Conservation (phyloP, 139 green algal genomes). For the Coelastrella sp. region DNA sequence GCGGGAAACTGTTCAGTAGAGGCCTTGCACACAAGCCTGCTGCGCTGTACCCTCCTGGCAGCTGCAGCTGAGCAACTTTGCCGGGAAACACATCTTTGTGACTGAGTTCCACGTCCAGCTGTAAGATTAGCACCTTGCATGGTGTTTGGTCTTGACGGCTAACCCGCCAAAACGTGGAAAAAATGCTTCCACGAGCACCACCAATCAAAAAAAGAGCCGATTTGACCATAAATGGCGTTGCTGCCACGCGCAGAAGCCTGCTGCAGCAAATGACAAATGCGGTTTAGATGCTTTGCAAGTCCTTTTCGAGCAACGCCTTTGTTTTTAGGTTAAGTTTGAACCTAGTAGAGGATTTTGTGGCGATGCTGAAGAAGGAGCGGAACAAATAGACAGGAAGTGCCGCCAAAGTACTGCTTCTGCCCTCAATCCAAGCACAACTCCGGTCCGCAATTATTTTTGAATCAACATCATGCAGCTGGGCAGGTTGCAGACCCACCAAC, state of each 20-base stretch:
- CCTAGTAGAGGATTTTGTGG: no score
- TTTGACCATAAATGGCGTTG: no score
- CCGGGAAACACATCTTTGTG: background rate
- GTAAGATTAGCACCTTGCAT: conserved; percentile 1
- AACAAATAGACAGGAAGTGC: no score
- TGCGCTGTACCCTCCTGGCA: background rate
- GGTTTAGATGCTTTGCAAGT: background rate
- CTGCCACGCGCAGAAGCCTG: no score
- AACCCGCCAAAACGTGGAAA: background rate
- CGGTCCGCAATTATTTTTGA: background rate
- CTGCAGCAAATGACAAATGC: background rate
- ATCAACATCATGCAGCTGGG: background rate
- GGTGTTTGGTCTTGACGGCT: background rate
- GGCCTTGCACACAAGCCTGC: conserved; percentile 12
- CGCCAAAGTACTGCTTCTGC: no score
- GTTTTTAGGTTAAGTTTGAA: no score
- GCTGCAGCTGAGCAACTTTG: background rate
- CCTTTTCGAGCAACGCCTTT: no score
- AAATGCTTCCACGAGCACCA: background rate
- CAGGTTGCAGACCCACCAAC: background rate
- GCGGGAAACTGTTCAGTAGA: conserved; percentile 62
- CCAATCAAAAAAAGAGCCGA: no score
- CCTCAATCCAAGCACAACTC: no score
- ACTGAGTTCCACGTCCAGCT: background rate
- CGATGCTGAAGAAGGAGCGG: no score